Evolutionary conservation across 495 filamentous ascomycete species (phyloP).

Genomic region (Penicillium chermesinum): DNA sequence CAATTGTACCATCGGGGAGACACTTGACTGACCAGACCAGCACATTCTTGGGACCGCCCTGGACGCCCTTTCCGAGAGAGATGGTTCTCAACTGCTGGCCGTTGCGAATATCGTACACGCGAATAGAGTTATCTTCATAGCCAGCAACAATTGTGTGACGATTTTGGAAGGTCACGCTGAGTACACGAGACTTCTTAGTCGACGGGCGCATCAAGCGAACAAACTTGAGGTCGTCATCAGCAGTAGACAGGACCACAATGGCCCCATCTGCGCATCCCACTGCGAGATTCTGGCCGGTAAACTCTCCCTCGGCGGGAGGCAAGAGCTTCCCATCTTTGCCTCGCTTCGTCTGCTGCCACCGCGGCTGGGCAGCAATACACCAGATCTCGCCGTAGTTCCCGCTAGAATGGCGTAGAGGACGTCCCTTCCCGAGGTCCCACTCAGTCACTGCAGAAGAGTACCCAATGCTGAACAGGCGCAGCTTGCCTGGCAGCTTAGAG

Average conservation of each 20-base stretch:
- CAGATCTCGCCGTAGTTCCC: conserved; percentile 95
- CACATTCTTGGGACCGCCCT: conserved; percentile 72
- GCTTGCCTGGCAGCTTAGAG: conserved; percentile 59
- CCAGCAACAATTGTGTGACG: conserved; percentile 78
- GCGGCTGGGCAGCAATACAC: conserved; percentile 88
- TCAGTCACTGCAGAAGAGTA: conserved; percentile 89
- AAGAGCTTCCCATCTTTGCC: conserved; percentile 31
- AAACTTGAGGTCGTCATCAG: conserved; percentile 71
- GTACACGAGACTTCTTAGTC: conserved; percentile 74
- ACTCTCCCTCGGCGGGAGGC: conserved; percentile 39
- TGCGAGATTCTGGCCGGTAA: conserved; percentile 65
- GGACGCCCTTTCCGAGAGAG: conserved; percentile 71
- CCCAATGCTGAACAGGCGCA: conserved; percentile 93
- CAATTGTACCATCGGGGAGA: conserved; percentile 78
- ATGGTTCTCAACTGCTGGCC: conserved; percentile 70
- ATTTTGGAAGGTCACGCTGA: conserved; percentile 86
- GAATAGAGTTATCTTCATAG: conserved; percentile 86
- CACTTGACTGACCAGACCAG: conserved; percentile 92
- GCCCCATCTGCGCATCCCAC: conserved; percentile 91
- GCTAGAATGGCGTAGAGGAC: conserved; percentile 72
- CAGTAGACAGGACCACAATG: conserved; percentile 78
- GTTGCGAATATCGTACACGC: conserved; percentile 80
- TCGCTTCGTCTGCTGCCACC: conserved; percentile 37
- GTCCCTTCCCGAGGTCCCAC: conserved; percentile 80
- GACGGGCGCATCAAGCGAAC: conserved; percentile 65